phyloP scores from a whole-genome alignment of 306 rosid species.

The Acacia confusa region DNA sequence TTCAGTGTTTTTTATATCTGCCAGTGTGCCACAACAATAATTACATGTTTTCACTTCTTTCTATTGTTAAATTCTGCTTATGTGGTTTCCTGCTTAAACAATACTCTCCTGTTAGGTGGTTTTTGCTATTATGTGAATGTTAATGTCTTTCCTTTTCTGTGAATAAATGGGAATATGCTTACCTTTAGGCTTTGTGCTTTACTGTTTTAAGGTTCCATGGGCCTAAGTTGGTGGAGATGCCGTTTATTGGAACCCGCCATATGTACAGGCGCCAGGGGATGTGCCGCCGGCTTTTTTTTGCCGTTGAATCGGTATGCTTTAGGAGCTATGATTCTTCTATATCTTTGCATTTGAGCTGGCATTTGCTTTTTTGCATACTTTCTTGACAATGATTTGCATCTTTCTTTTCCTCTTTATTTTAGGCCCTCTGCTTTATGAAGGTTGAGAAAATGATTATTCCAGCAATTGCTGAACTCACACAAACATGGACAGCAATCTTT shows the following conservation, averaged over 20 bases:
- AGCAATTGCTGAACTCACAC: constrained; percentile 84
- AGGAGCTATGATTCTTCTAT: constrained; percentile 25
- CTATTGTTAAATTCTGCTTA: neutral
- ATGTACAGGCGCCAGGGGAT: constrained; percentile 96
- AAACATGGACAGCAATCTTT: constrained; percentile 79
- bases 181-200: constrained; percentile 21
- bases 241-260: constrained; percentile 95
- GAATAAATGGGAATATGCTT: constrained; percentile 16
- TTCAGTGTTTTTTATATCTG: neutral
- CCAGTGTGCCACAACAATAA: neutral
- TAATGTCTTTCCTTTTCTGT: neutral
- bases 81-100: neutral
- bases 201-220: constrained; percentile 80
- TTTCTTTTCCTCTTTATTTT: constrained; percentile 17
- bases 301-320: constrained; percentile 76
- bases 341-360: constrained; percentile 14
- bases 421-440: constrained; percentile 75
- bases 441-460: constrained; percentile 91
- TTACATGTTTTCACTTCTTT: neutral
- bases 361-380: neutral
- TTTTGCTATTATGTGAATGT: neutral
- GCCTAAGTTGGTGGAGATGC: constrained; percentile 91
- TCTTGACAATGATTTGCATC: constrained; percentile 8
- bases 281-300: constrained; percentile 90
- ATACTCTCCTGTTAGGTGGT: neutral